A percentile compares a stretch with the other conserved stretches of the same genome.
Evolutionary conservation across 176 grass and related monocot genomes (phyloP).

Genomic region (Oryza brachyantha): DNA sequence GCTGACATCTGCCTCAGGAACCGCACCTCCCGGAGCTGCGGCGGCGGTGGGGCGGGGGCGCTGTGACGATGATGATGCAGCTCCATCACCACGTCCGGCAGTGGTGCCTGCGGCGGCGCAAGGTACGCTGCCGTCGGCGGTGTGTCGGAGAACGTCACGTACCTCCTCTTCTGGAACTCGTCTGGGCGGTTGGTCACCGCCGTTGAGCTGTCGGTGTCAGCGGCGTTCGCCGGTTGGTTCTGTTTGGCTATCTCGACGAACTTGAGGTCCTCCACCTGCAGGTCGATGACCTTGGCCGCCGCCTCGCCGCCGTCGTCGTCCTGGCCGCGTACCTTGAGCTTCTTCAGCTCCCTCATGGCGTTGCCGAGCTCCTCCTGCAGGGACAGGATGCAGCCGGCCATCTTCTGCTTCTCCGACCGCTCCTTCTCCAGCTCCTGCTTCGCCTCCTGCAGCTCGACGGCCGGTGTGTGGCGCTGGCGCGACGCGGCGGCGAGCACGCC

Average conservation of each 20-base stretch:
- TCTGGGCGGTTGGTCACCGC: neutral
- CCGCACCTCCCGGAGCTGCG: conserved; percentile 23
- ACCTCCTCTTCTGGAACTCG: conserved; percentile 85
- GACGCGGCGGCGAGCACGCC: neutral
- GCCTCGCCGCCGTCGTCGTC: conserved; percentile 9
- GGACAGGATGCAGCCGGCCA: conserved; percentile 58
- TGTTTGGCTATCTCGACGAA: conserved; percentile 42
- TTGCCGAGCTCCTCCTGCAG: conserved; percentile 63
- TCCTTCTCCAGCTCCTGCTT: conserved; percentile 60
- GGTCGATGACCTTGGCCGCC: conserved; percentile 32
- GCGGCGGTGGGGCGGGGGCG: neutral
- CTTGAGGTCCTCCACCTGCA: conserved; percentile 59
- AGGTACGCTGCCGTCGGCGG: conserved; percentile 39
- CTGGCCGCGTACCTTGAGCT: conserved; percentile 50
- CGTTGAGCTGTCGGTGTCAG: rapidly evolving
- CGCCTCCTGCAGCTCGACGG: conserved; percentile 47
- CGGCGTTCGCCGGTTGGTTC: too few relatives aligned
- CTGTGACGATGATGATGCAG: conserved; percentile 5
- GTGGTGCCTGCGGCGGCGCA: neutral
- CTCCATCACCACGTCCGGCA: conserved; percentile 39
- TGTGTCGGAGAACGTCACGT: conserved; percentile 80
- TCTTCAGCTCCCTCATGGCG: conserved; percentile 57
- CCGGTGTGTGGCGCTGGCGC: too few relatives aligned
- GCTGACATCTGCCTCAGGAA: conserved; percentile 43
- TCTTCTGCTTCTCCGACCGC: conserved; percentile 55